Evolutionary conservation across 345 rosid species (phyloP).

Genomic region (Brassica napus): DNA sequence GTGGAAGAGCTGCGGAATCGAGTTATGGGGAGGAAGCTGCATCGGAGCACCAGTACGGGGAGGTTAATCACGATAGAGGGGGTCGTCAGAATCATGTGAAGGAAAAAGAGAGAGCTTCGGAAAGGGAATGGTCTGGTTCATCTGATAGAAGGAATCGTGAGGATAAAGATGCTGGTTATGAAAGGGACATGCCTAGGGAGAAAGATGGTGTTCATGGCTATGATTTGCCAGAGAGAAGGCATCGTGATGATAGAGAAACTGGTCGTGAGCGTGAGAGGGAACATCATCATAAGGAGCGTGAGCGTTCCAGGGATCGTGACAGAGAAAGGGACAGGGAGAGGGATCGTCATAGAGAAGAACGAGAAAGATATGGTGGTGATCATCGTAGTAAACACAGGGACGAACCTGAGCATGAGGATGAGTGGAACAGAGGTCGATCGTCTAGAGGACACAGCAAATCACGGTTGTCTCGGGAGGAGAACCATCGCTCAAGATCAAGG

Average conservation of each 20-base stretch:
- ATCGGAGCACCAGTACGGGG: conserved; percentile 79
- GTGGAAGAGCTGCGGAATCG: conserved; percentile 75
- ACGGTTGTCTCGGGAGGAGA: conserved; percentile 58
- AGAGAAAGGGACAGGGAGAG: conserved; percentile 57
- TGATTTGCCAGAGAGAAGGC: conserved; percentile 62
- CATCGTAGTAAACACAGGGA: conserved; percentile 54
- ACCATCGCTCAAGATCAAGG: conserved; percentile 66
- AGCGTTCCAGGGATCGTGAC: conserved; percentile 61
- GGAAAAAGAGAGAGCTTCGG: conserved; percentile 69
- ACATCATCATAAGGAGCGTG: conserved; percentile 55
- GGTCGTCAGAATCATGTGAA: conserved; percentile 53
- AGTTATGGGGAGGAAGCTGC: conserved; percentile 88
- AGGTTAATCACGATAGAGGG: conserved; percentile 65
- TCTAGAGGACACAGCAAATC: conserved; percentile 67
- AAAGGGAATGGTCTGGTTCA: conserved; percentile 73
- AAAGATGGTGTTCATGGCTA: conserved; percentile 55
- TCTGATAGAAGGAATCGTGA: conserved; percentile 72
- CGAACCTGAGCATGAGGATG: conserved; percentile 63
- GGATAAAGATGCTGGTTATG: conserved; percentile 60
- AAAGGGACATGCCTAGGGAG: conserved; percentile 62
- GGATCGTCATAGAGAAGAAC: conserved; percentile 64
- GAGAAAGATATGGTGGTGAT: conserved; percentile 55
- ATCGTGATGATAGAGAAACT: conserved; percentile 59
- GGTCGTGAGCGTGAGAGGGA: conserved; percentile 67
- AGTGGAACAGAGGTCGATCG: conserved; percentile 64